A percentile compares a stretch with the other conserved stretches of the same genome.
Evolutionary conservation across 2,329 filamentous ascomycete genomes (phyloP).

Genomic region (Verticillium longisporum): DNA sequence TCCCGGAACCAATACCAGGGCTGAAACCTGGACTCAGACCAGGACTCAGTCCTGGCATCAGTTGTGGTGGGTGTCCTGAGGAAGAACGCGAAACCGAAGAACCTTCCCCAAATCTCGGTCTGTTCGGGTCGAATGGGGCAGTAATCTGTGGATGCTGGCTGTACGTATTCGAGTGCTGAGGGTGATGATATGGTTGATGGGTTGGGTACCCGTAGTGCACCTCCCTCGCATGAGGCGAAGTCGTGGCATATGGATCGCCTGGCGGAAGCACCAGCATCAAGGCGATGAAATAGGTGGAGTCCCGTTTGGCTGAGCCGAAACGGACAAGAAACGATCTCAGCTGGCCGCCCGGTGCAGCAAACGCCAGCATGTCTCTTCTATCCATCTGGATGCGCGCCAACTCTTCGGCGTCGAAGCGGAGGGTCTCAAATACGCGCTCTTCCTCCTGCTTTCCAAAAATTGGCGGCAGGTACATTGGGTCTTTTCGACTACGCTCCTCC

Average conservation of each 20-base stretch:
- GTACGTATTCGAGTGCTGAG: constrained; percentile 20
- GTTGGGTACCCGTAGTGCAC: constrained; percentile 34
- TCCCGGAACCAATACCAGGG: constrained; percentile 32
- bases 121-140: constrained; percentile 38
- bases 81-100: constrained; percentile 21
- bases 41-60: constrained; percentile 30
- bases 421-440: constrained; percentile 45
- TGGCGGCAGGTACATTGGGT: constrained; percentile 59
- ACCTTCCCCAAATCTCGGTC: constrained; percentile 31
- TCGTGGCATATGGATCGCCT: constrained; percentile 34
- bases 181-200: constrained; percentile 9
- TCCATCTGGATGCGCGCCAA: constrained; percentile 44
- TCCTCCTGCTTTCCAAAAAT: constrained; percentile 51
- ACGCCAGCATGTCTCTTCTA: constrained; percentile 48
- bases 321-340: constrained; percentile 41
- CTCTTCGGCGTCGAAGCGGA: constrained; percentile 48
- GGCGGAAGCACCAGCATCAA: constrained; percentile 33
- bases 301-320: constrained; percentile 51
- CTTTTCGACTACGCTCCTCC: constrained; percentile 49
- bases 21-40: constrained; percentile 29
- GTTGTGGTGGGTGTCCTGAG: constrained; percentile 21
- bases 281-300: constrained; percentile 57
- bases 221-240: constrained; percentile 37
- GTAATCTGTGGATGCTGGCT: constrained; percentile 38
- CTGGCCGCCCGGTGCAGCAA: constrained; percentile 45